Conservation (phyloP, 2,329 filamentous ascomycete genomes). For the Aureobasidium sp. region DNA sequence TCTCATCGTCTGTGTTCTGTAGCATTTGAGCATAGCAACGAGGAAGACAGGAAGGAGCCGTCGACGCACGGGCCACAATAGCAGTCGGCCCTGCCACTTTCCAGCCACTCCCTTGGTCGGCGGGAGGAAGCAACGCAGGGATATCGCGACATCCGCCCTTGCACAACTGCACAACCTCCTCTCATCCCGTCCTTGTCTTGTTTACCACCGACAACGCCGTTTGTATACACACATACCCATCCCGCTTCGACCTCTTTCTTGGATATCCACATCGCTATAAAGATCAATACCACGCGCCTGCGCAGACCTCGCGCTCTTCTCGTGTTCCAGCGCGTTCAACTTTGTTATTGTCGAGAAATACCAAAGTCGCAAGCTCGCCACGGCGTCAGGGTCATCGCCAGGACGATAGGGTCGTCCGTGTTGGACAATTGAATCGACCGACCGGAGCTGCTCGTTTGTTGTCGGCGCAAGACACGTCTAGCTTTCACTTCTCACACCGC, state of each 20-base stretch:
- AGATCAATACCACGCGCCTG: background rate
- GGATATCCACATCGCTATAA: background rate
- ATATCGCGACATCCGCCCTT: background rate
- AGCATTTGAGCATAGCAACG: background rate
- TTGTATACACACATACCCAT: background rate
- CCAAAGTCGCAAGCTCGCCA: background rate
- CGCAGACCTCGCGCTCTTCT: background rate
- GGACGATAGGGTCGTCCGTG: background rate
- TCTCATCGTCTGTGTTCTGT: no score
- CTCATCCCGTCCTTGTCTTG: background rate
- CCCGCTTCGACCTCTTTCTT: background rate
- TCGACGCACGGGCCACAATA: background rate
- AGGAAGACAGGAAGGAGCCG: background rate
- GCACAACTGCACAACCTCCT: slow-evolving; percentile 9
- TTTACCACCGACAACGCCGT: background rate
- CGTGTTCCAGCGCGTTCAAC: background rate
- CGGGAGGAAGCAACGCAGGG: background rate
- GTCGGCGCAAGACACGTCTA: background rate
- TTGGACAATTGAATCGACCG: background rate
- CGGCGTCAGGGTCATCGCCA: slow-evolving; percentile 3
- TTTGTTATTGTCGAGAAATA: background rate
- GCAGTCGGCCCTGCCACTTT: background rate
- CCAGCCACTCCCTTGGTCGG: background rate
- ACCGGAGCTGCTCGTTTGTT: background rate
- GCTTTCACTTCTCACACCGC: background rate